Percentiles rank a stretch among this genome's conserved stretches.
Conservation (phyloP, 164 flowering plant species). For the Umbellularia californica region DNA sequence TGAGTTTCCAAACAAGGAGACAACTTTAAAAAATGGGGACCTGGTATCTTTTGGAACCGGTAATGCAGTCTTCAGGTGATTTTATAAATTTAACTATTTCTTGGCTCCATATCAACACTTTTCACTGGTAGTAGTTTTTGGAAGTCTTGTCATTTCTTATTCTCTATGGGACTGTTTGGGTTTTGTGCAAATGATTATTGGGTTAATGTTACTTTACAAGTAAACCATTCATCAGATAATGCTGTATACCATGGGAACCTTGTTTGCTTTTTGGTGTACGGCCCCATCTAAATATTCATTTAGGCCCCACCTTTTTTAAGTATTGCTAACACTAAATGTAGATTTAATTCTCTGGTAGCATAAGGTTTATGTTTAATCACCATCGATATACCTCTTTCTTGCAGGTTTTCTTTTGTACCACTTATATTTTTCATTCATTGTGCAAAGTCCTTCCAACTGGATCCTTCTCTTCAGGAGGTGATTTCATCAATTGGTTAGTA, state of each 20-base stretch:
- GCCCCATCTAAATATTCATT: neutral
- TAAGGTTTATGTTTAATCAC: neutral
- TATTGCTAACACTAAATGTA: too few species aligned
- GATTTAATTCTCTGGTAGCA: too few species aligned
- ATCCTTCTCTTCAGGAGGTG: conserved; percentile 38
- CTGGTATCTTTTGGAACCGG: conserved; percentile 80
- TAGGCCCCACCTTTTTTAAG: too few species aligned
- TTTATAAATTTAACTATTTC: conserved; percentile 1
- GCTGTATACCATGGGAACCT: neutral
- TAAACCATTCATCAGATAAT: neutral
- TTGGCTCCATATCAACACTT: neutral
- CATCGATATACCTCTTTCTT: conserved; percentile 6
- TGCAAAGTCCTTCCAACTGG: conserved; percentile 26
- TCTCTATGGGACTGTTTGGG: neutral
- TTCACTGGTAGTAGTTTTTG: neutral
- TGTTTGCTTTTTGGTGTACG: neutral
- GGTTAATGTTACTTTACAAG: neutral
- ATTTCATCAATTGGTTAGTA: conserved; percentile 64
- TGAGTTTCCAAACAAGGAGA: conserved; percentile 56
- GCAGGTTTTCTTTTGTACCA: conserved; percentile 73
- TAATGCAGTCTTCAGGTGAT: conserved; percentile 74
- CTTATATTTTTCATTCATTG: conserved; percentile 35
- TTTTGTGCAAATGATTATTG: neutral
- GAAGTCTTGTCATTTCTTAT: neutral
- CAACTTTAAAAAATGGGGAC: conserved; percentile 58